phyloP scores from a whole-genome alignment of 768 basidiomycete genomes.

The Hypholoma fasciculare region DNA sequence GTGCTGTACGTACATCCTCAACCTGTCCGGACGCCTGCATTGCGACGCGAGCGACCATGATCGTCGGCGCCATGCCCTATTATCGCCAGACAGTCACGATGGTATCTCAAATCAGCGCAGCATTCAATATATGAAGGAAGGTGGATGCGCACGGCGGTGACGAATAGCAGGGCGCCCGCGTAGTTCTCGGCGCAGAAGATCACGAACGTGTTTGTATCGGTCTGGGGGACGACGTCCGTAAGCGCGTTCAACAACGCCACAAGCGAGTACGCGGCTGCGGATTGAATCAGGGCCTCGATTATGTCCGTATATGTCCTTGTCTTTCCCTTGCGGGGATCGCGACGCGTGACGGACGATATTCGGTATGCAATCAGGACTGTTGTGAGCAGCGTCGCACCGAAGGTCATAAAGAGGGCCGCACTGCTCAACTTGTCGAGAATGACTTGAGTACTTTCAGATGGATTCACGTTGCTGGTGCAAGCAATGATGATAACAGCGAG shows the following conservation, averaged over 20 bases:
- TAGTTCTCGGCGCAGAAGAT: neutral
- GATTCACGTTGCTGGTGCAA: neutral
- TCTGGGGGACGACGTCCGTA: neutral
- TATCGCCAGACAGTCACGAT: too few relatives aligned
- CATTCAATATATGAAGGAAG: neutral
- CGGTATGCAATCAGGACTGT: neutral
- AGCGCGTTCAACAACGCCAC: neutral
- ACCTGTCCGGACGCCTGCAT: too few relatives aligned
- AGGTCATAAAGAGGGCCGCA: neutral
- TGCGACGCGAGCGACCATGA: conserved; percentile 4
- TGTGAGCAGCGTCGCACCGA: neutral
- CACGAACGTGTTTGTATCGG: too few relatives aligned
- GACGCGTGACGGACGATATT: neutral
- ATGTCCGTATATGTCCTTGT: neutral
- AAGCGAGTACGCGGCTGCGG: neutral
- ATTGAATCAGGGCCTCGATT: neutral
- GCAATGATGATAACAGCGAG: neutral
- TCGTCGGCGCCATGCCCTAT: conserved; percentile 1
- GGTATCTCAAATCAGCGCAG: too few relatives aligned
- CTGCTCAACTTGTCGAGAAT: neutral
- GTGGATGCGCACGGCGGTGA: neutral
- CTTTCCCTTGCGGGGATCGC: neutral
- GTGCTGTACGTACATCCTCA: too few relatives aligned
- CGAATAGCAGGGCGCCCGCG: neutral
- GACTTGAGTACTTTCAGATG: neutral